Conservation (phyloP, 2,329 filamentous ascomycete genomes). For the Epichloe sylvatica region DNA sequence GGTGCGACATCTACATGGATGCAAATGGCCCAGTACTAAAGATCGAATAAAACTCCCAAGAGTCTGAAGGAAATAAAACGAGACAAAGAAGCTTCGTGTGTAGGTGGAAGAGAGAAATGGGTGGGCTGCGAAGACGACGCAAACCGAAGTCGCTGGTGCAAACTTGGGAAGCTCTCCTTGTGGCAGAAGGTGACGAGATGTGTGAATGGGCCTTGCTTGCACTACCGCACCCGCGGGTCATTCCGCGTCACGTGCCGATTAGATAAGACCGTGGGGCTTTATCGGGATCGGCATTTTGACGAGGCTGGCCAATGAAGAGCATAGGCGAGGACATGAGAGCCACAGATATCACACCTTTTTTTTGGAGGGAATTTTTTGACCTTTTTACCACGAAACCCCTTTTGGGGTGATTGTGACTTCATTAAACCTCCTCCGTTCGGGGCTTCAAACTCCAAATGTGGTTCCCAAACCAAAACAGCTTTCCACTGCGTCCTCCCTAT, state of each 20-base stretch:
- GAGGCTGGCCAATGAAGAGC: conserved; percentile 3
- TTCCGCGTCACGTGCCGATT: conserved; percentile 24
- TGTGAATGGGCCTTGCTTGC: conserved; percentile 16
- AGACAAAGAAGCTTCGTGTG: neutral
- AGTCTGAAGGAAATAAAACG: neutral
- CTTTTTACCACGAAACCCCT: too few relatives aligned
- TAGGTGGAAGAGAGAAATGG: neutral
- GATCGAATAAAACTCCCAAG: neutral
- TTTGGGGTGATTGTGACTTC: neutral
- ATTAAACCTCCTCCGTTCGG: neutral
- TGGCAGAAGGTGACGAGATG: conserved; percentile 17
- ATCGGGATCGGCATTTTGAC: neutral
- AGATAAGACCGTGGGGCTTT: conserved; percentile 3
- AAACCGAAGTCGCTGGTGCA: conserved; percentile 14
- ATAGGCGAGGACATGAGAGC: neutral
- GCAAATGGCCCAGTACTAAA: conserved; percentile 8
- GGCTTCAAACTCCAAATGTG: neutral
- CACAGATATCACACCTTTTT: neutral
- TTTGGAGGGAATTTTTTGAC: too few relatives aligned
- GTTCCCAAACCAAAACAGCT: neutral
- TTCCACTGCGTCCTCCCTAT: neutral
- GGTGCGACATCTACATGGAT: conserved; percentile 23
- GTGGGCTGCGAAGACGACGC: conserved; percentile 5
- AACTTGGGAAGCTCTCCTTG: conserved; percentile 23
- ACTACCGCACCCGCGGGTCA: conserved; percentile 15